These are phyloP conservation scores for Sugiyamaella grinbergsii DNA, from an alignment of 1,139 yeast genomes.

Conservation along the genomic window DNA sequence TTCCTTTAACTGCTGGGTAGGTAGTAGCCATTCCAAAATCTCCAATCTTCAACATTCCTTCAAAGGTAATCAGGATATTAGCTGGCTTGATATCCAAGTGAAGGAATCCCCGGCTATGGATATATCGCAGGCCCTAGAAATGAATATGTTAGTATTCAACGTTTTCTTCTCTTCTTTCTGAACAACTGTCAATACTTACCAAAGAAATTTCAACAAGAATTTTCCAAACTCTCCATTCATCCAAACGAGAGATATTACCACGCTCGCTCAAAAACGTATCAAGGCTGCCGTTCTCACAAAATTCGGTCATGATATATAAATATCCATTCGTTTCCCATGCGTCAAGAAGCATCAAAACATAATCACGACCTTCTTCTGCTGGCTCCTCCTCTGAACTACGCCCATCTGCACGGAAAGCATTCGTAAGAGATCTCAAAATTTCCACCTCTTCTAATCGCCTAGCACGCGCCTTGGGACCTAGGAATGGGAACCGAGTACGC, in stretches of 20 bases:
- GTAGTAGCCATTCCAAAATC: constrained; percentile 79
- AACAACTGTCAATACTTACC: constrained; percentile 26
- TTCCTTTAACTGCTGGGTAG: constrained; percentile 49
- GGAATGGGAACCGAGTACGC: constrained; percentile 62
- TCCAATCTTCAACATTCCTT: constrained; percentile 85
- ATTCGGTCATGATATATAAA: constrained; percentile 91
- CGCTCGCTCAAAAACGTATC: constrained; percentile 78
- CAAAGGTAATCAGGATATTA: constrained; percentile 89
- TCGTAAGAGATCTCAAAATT: constrained; percentile 49
- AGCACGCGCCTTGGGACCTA: constrained; percentile 54
- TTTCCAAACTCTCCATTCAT: constrained; percentile 98
- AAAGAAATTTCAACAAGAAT: constrained; percentile 75
- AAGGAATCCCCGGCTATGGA: constrained; percentile 73
- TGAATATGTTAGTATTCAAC: constrained; percentile 13
- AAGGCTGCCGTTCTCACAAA: constrained; percentile 90
- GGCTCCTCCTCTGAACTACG: constrained; percentile 51
- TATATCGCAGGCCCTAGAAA: constrained; percentile 64
- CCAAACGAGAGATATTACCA: constrained; percentile 73
- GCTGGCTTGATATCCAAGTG: constrained; percentile 95
- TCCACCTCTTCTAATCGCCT: constrained; percentile 61
- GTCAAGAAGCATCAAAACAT: constrained; percentile 74
- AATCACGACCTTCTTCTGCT: constrained; percentile 78
- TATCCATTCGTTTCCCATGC: constrained; percentile 82
- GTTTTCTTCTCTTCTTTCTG: not conserved
- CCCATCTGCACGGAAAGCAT: constrained; percentile 10